phyloP scores from a whole-genome alignment of 257 asterid species.

The Ballota nigra region DNA sequence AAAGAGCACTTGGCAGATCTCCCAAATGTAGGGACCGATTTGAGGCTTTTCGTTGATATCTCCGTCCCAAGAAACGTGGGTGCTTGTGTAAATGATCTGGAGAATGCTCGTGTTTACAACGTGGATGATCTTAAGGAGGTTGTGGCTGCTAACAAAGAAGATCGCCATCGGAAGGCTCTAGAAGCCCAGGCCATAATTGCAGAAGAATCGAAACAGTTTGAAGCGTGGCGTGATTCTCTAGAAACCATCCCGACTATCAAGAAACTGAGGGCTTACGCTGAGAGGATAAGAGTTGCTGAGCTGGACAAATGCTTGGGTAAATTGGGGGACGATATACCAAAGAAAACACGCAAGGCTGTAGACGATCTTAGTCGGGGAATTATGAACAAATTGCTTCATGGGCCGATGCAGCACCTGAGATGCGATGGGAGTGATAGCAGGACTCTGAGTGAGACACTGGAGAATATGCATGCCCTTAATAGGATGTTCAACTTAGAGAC shows the following conservation, averaged over 20 bases:
- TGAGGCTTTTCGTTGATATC: slow-evolving; percentile 72
- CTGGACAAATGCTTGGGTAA: slow-evolving; percentile 81
- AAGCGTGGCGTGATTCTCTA: slow-evolving; percentile 88
- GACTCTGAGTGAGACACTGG: slow-evolving; percentile 85
- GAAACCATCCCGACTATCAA: slow-evolving; percentile 91
- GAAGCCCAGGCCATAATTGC: slow-evolving; percentile 77
- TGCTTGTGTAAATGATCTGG: slow-evolving; percentile 63
- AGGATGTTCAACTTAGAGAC: slow-evolving; percentile 83
- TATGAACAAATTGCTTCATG: slow-evolving; percentile 84
- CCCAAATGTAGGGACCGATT: slow-evolving; percentile 35
- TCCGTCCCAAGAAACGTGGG: slow-evolving; percentile 93
- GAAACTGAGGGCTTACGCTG: slow-evolving; percentile 88
- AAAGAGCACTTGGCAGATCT: slow-evolving; percentile 59
- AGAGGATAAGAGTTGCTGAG: slow-evolving; percentile 74
- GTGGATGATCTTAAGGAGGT: slow-evolving; percentile 93
- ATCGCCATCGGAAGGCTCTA: slow-evolving; percentile 73
- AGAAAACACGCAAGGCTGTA: slow-evolving; percentile 72
- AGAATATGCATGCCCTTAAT: slow-evolving; percentile 90
- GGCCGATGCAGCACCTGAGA: slow-evolving; percentile 95
- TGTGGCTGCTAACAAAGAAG: slow-evolving; percentile 90
- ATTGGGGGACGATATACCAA: slow-evolving; percentile 85
- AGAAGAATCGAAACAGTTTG: slow-evolving; percentile 83
- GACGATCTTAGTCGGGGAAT: slow-evolving; percentile 89
- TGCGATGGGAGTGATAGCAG: slow-evolving; percentile 91
- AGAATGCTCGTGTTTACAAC: slow-evolving; percentile 62